These are phyloP conservation scores for Powellomyces hirtus DNA, from an alignment of 192 early-diverging fungal genomes.

Conservation along the genomic window DNA sequence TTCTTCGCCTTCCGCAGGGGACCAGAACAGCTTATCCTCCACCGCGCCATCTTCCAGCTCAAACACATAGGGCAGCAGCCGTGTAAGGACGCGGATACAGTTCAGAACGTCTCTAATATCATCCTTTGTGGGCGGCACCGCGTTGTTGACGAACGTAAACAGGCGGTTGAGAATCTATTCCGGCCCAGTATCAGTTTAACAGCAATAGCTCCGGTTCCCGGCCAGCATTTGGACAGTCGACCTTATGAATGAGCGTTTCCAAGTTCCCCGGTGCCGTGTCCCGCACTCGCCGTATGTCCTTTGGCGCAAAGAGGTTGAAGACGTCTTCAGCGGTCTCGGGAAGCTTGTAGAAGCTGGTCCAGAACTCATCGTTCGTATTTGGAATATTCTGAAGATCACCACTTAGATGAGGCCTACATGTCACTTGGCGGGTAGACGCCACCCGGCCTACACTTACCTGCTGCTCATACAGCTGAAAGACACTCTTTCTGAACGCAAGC, in stretches of 20 bases:
- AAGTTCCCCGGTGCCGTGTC: conserved; percentile 76
- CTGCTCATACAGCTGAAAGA: conserved; percentile 81
- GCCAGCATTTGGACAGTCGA: conserved; percentile 21
- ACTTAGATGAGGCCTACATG: conserved; percentile 1
- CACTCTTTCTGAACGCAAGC: conserved; percentile 82
- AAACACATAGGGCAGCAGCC: conserved; percentile 81
- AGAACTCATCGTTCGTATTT: conserved; percentile 18
- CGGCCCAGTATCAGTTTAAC: too few species aligned
- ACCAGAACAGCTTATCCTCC: conserved; percentile 70
- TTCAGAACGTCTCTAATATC: conserved; percentile 70
- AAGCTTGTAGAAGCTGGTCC: conserved; percentile 67
- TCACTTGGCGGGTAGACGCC: not conserved
- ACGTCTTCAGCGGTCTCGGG: conserved; percentile 78
- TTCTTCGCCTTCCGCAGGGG: conserved; percentile 8
- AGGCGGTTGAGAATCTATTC: conserved; percentile 15
- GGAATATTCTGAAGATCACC: conserved; percentile 14
- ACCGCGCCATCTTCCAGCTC: conserved; percentile 58
- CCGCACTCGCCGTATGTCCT: conserved; percentile 77
- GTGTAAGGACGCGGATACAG: conserved; percentile 78
- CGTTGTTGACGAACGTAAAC: conserved; percentile 22
- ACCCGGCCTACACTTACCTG: conserved; percentile 49
- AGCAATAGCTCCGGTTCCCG: too few species aligned
- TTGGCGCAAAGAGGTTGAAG: conserved; percentile 78
- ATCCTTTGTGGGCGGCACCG: conserved; percentile 45
- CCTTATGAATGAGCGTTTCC: conserved; percentile 72